Evolutionary conservation across 805 yeast species (phyloP).

Genomic region (Starmerella geochares): DNA sequence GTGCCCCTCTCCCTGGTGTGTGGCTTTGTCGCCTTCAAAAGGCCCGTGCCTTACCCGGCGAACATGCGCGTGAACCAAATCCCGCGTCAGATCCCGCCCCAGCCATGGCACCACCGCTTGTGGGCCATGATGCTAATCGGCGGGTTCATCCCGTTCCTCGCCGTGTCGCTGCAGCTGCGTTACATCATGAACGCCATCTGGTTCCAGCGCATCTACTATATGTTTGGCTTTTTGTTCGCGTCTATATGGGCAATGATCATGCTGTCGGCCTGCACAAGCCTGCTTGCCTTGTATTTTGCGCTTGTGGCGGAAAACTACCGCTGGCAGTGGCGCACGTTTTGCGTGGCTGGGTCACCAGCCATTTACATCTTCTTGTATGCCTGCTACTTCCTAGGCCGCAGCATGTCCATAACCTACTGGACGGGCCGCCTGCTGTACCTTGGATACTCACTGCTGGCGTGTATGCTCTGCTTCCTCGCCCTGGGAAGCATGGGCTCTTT

Average conservation of each 20-base stretch:
- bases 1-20: constrained; percentile 78
- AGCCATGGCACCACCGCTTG: constrained; percentile 71
- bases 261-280: constrained; percentile 71
- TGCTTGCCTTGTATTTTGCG: constrained; percentile 70
- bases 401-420: constrained; percentile 61
- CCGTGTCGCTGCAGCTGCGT: constrained; percentile 89
- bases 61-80: constrained; percentile 81
- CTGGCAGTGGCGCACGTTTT: constrained; percentile 94
- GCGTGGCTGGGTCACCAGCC: constrained; percentile 83
- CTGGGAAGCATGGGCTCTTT: constrained; percentile 85
- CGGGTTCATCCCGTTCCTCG: constrained; percentile 90
- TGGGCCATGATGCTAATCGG: constrained; percentile 59
- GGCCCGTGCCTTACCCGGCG: constrained; percentile 51
- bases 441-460: constrained; percentile 70
- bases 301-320: constrained; percentile 84
- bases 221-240: constrained; percentile 93
- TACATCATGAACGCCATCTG: constrained; percentile 84
- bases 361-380: constrained; percentile 78
- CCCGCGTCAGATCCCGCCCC: constrained; percentile 89
- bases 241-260: constrained; percentile 73
- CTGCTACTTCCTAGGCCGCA: constrained; percentile 38
- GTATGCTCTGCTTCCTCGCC: constrained; percentile 60
- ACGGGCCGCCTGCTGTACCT: constrained; percentile 67
- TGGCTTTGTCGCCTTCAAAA: constrained; percentile 66
- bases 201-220: constrained; percentile 88